phyloP scores from a whole-genome alignment of 2,329 filamentous ascomycete species.

The Penicillium sp. region DNA sequence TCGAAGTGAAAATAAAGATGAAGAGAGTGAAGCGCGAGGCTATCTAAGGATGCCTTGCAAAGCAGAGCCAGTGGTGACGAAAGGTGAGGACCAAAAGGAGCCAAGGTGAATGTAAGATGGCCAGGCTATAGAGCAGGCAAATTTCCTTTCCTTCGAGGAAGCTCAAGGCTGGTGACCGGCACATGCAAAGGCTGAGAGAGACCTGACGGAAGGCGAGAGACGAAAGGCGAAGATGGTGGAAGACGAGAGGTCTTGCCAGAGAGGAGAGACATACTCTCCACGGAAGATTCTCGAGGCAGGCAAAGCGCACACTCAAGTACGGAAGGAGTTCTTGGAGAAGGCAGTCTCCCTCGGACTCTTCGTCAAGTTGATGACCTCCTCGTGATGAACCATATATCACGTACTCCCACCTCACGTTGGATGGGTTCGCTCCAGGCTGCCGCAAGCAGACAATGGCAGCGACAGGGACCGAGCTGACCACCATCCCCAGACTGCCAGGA shows the following conservation, averaged over 20 bases:
- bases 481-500: not conserved
- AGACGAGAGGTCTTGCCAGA: not conserved
- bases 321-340: not conserved
- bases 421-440: not conserved
- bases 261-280: not conserved
- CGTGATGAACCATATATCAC: not conserved
- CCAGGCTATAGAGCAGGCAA: too few relatives aligned
- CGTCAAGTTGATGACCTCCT: not conserved
- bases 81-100: too few relatives aligned
- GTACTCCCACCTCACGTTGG: not conserved
- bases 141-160: too few relatives aligned
- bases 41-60: not conserved
- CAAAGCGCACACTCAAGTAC: not conserved
- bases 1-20: not conserved
- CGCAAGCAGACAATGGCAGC: not conserved
- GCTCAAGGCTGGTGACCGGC: too few relatives aligned
- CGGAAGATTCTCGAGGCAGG: too few relatives aligned
- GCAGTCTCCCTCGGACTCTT: not conserved
- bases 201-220: not conserved
- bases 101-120: too few relatives aligned
- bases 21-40: not conserved
- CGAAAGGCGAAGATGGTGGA: too few relatives aligned
- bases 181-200: not conserved
- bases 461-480: not conserved
- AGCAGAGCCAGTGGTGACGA: not conserved